These are phyloP conservation scores for Saccharomycopsis phalli DNA, from an alignment of 1,139 yeast genomes.

Conservation along the genomic window DNA sequence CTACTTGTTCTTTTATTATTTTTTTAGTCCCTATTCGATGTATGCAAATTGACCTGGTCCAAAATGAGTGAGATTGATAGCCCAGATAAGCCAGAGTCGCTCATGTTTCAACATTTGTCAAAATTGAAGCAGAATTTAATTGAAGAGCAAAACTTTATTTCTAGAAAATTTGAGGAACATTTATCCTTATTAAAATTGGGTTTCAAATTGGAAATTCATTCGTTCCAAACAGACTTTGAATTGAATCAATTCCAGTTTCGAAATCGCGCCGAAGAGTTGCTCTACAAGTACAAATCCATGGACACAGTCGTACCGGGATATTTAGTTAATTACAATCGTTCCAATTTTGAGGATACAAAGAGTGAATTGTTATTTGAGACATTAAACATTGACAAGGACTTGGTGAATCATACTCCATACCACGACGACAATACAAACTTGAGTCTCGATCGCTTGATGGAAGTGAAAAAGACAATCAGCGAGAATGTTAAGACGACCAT, in stretches of 20 bases:
- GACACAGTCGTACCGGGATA: neutral
- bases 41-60: too few species aligned
- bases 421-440: neutral
- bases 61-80: neutral
- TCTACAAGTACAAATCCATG: slow-evolving; percentile 3
- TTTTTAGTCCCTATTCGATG: too few species aligned
- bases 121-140: slow-evolving; percentile 12
- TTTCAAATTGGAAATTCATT: slow-evolving; percentile 15
- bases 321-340: too few species aligned
- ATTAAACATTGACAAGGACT: neutral
- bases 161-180: slow-evolving; percentile 13
- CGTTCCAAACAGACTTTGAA: slow-evolving; percentile 14
- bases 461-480: neutral
- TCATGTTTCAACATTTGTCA: slow-evolving; percentile 9
- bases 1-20: too few species aligned
- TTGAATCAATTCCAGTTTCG: slow-evolving; percentile 7
- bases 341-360: neutral
- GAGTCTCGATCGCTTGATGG: neutral
- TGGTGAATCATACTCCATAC: neutral
- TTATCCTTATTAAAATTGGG: slow-evolving; percentile 9
- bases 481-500: neutral
- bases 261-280: slow-evolving; percentile 9
- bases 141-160: slow-evolving; percentile 10
- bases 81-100: neutral
- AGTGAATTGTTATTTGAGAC: neutral